Conservation (phyloP, 768 basidiomycete species). For the Auricularia sp. region DNA sequence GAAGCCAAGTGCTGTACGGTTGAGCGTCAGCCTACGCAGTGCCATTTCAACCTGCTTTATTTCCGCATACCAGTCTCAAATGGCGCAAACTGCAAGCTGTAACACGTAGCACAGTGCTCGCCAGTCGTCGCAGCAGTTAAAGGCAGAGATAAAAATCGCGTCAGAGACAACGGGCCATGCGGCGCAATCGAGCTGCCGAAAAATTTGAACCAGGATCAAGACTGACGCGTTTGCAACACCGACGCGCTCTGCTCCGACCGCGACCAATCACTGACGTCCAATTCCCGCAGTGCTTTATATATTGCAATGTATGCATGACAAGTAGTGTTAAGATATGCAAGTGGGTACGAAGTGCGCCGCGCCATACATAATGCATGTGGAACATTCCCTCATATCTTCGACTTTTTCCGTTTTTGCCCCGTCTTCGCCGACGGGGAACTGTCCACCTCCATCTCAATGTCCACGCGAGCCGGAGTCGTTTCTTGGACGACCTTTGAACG, state of each 20-base stretch:
- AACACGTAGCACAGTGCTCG: background rate
- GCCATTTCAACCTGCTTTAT: background rate
- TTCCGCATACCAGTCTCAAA: background rate
- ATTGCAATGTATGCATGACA: too few relatives aligned
- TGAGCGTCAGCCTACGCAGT: background rate
- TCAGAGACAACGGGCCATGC: too few relatives aligned
- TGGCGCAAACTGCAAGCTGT: background rate
- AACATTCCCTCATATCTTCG: background rate
- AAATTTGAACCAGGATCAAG: constrained; percentile 20
- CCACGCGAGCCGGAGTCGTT: constrained; percentile 1
- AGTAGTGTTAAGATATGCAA: background rate
- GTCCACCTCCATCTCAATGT: constrained; percentile 4
- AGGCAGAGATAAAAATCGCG: too few relatives aligned
- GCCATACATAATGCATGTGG: background rate
- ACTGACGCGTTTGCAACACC: constrained; percentile 35
- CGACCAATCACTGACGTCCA: constrained; percentile 25
- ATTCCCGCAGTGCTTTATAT: constrained; percentile 5
- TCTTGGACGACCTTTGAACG: background rate
- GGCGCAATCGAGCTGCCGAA: background rate
- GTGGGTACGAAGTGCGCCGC: background rate
- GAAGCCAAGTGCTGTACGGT: background rate
- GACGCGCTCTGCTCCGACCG: constrained; percentile 8
- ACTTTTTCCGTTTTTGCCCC: constrained; percentile 1
- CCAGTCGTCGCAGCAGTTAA: too few relatives aligned
- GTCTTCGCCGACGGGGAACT: background rate